These are phyloP conservation scores for Hamamelis virginiana DNA, from an alignment of 164 flowering plant species.

Conservation along the genomic window DNA sequence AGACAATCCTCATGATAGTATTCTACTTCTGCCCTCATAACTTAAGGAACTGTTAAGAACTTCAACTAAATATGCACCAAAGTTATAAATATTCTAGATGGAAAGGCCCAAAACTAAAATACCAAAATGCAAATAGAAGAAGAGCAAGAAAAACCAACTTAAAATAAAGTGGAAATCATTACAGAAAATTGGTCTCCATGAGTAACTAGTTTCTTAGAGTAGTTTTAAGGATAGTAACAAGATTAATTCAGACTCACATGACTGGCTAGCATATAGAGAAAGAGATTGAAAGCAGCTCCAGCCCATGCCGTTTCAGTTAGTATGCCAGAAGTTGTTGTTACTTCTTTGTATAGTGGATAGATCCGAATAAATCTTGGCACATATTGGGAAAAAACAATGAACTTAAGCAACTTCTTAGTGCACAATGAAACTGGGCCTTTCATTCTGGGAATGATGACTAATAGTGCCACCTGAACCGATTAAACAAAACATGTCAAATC, in stretches of 20 bases:
- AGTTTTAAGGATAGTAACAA: neutral
- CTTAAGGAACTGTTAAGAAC: neutral
- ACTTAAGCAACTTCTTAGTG: constrained; percentile 58
- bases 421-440: constrained; percentile 40
- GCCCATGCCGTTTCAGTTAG: constrained; percentile 87
- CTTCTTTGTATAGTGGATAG: constrained; percentile 63
- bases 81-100: too few species aligned
- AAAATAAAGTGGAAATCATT: neutral
- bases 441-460: constrained; percentile 44
- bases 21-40: neutral
- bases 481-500: neutral
- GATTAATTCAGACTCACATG: constrained; percentile 61
- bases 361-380: constrained; percentile 67
- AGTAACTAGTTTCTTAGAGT: neutral
- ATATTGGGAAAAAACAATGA: constrained; percentile 59
- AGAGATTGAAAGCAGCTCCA: constrained; percentile 84
- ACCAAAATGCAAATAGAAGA: neutral
- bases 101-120: neutral
- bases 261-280: constrained; percentile 94
- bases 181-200: neutral
- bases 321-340: constrained; percentile 75
- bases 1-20: constrained; percentile 3
- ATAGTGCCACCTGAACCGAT: constrained; percentile 48
- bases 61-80: too few species aligned
- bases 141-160: neutral